Percentiles rank a stretch among this genome's conserved stretches.
phyloP scores from a whole-genome alignment of 108 stramenopile genomes.

The Cyclotella distinguenda region DNA sequence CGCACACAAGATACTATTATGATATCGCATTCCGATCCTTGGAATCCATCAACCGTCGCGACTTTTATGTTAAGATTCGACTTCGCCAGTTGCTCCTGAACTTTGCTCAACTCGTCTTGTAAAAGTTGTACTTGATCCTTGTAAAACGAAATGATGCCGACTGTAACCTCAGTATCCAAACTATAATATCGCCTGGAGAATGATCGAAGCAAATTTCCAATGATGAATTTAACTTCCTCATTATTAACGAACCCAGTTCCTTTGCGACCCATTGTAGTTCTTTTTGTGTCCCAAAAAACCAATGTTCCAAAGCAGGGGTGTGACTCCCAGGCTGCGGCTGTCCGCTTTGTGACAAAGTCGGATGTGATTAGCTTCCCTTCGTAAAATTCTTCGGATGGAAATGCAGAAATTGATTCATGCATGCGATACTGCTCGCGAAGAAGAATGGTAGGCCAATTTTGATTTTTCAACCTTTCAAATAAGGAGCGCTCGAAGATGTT shows the following conservation, averaged over 20 bases:
- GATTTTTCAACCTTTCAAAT: constrained; percentile 76
- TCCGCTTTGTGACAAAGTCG: constrained; percentile 30
- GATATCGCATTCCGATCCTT: constrained; percentile 49
- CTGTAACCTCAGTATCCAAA: constrained; percentile 15
- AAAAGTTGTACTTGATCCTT: constrained; percentile 50
- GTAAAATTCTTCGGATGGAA: constrained; percentile 67
- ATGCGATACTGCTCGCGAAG: constrained; percentile 85
- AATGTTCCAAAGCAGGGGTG: constrained; percentile 40
- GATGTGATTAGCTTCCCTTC: constrained; percentile 42
- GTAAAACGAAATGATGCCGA: constrained; percentile 63
- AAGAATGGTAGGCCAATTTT: constrained; percentile 63
- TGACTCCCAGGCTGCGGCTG: constrained; percentile 20
- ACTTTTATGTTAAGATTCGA: constrained; percentile 37
- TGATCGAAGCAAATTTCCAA: constrained; percentile 24
- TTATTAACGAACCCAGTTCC: constrained; percentile 38
- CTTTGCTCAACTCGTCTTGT: constrained; percentile 14
- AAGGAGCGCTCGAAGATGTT: constrained; percentile 60
- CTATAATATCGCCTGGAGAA: constrained; percentile 18
- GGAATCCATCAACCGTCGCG: constrained; percentile 53
- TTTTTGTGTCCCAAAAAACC: constrained; percentile 40
- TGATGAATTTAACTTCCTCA: constrained; percentile 51
- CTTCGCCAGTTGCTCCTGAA: constrained; percentile 13
- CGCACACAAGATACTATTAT: constrained; percentile 53
- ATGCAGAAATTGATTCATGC: constrained; percentile 61
- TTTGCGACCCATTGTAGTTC: constrained; percentile 11